Conservation (phyloP, 257 asterid genomes). For the Craterostigma plantagineum region DNA sequence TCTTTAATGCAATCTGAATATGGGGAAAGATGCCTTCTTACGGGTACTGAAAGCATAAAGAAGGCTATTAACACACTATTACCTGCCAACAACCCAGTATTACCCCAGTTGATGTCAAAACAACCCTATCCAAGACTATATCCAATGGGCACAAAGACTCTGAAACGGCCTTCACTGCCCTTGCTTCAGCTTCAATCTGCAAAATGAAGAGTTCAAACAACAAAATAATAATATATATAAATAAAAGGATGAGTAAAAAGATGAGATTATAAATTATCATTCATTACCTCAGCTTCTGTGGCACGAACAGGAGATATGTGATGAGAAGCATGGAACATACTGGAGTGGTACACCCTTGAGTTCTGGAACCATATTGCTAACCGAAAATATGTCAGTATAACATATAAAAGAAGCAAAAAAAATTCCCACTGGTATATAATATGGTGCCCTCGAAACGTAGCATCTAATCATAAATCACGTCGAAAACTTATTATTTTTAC, state of each 20-base stretch:
- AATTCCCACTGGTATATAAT: no score
- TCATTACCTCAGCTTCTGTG: conserved; percentile 51
- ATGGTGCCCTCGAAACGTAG: not conserved
- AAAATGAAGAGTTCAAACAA: conserved; percentile 11
- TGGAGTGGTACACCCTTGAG: conserved; percentile 74
- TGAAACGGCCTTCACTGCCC: conserved; percentile 39
- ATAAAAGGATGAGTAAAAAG: conserved; percentile 8
- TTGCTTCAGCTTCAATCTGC: conserved; percentile 83
- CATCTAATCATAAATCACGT: no score
- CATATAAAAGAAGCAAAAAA: conserved; percentile 5
- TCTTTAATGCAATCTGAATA: not conserved
- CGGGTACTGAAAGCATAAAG: no score
- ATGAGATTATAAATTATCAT: conserved; percentile 2
- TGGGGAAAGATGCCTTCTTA: not conserved
- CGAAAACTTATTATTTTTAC: conserved; percentile 18
- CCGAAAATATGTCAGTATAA: conserved; percentile 21
- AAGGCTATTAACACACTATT: not conserved
- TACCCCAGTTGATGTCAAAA: conserved; percentile 85
- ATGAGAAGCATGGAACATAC: conserved; percentile 93
- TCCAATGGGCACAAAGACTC: conserved; percentile 45
- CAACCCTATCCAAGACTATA: conserved; percentile 60
- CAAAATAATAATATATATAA: conserved; percentile 1
- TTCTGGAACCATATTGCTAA: conserved; percentile 98
- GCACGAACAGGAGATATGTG: conserved; percentile 68
- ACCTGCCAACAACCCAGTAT: conserved; percentile 99